A percentile compares a stretch with the other conserved stretches of the same genome.
These are phyloP conservation scores for Suillus bovinus DNA, from an alignment of 768 basidiomycete species.

Conservation along the genomic window DNA sequence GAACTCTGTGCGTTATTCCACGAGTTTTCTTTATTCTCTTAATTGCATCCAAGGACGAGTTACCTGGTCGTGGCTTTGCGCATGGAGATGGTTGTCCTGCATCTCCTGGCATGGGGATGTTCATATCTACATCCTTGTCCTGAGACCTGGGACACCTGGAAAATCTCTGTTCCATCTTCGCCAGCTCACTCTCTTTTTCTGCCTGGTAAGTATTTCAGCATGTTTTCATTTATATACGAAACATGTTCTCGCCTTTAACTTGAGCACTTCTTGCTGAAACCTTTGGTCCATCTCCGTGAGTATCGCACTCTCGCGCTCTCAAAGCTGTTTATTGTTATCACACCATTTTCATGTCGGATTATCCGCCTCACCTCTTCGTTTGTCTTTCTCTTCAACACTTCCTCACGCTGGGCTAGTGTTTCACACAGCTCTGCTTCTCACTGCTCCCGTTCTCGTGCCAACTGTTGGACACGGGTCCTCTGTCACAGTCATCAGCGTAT, in stretches of 20 bases:
- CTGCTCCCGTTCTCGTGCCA: too few species aligned
- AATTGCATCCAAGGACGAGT: neutral
- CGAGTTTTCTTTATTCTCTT: constrained; percentile 9
- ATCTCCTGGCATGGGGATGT: neutral
- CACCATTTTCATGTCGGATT: too few species aligned
- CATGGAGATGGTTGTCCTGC: neutral
- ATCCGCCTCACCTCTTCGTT: neutral
- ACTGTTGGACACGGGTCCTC: neutral
- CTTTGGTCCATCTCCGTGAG: neutral
- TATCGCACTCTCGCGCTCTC: neutral
- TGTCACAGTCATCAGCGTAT: neutral
- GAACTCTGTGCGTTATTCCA: constrained; percentile 2
- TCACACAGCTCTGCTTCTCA: neutral
- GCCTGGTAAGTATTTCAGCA: neutral
- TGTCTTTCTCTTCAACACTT: neutral
- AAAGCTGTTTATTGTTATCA: neutral
- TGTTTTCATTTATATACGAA: neutral
- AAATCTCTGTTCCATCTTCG: neutral
- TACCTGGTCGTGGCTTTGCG: neutral
- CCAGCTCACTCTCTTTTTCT: neutral
- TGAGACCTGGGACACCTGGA: neutral
- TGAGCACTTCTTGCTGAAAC: neutral
- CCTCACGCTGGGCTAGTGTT: neutral
- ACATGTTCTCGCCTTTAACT: neutral
- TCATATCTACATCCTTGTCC: neutral